Base-by-base conservation (phyloP, 2,329 filamentous ascomycete genomes). In the Capronia americana region DNA sequence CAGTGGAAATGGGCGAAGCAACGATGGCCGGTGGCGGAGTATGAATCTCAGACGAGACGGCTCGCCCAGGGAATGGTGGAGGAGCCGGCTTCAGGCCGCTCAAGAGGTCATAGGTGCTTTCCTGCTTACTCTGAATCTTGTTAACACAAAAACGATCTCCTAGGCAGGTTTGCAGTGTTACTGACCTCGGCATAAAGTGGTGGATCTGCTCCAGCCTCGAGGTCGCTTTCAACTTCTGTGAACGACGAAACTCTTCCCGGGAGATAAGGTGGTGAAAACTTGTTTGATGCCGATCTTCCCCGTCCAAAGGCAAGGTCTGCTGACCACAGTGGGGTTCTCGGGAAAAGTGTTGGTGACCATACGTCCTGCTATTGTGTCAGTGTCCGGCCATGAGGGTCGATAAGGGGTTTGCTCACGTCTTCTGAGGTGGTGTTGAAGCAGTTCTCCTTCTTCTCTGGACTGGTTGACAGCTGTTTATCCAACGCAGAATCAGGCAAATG, bases 1-100 rank as follows among this genome's bases (percentile, higher is more conserved):
- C 30, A 8, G 24, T 20, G 14, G 63, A 65, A 24, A 55, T 23
- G 11, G 66, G 63, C n/a, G 63, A 53, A 20, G 63, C 56, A 24
- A 70, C 48, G 38, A 44, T 59, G 17, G 55, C 34, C n/a, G 68
- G 63, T 38, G 68, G 66, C 20, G 68, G 65, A 2, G 65, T 68
- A 3, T 4, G 8, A n/a, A 2, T 28, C 41, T 10, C 46, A 12
- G 24, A 6, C 3, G 26, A 38, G 11, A 24, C 12, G n/a, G 28
- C 7, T 26, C 23, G 41, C 23, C 46, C 26, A 30, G 26, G 20
- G 24, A n/a, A n/a, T 23, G 57, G 14, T 24, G 14, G 50, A 26
- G 14, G 26, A 14, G 50, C 26, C 24, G 4, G 20, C 24, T 24
- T 24, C 12, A 28, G 3, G 12, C 50, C 50, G 26, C 20, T 28